Evolutionary conservation across 2,329 filamentous ascomycete genomes (phyloP), one percentile per base, ranked within the genome.

Genomic region (Exophiala phaeomuriformis): DNA sequence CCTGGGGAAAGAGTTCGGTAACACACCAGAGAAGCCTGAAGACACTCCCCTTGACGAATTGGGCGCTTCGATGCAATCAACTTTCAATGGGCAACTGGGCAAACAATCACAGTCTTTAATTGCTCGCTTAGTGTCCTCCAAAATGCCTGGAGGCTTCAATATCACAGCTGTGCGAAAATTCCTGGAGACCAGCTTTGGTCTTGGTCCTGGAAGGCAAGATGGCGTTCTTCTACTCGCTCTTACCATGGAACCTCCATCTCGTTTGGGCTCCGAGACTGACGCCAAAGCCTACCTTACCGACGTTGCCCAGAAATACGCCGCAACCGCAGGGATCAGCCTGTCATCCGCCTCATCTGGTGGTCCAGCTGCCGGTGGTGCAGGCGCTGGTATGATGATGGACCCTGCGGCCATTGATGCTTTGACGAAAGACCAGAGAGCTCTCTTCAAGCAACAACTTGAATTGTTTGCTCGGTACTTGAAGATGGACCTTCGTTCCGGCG

Each of bases 131-230:
- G 93, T 98, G 41, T 97, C 93, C 1, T 96, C 93, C 31, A 98
- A 98, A 76, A 98, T 98, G 93, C 93, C 93, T 45, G 93, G 91
- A 75, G 93, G 93, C 58, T 98, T 98, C 82, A 98, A 97, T 71
- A 97, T 97, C 70, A 97, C 91, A 66, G 80, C 89, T 8, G 88
- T 94, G 44, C 83, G 93, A 66, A 98, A 98, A 74, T 94, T 98
- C 68, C 76, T 98, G 42, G 91, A 96, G 75, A 89, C 87, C 10
- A 82, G 89, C 71, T 98, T 91, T 90, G 93, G 93, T 52, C 76
- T 98, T 53, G 88, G 79, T 3, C 68, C 85, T 28, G 93, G 93
- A 30, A 81, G 93, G 66, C 93, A 98, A 69, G 93, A 98, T 68
- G 90, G 90, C 64, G 88, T 88, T 46, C 77, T 98, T 57, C 76